Percentiles rank a stretch among this genome's conserved stretches.
Conservation (phyloP, 495 filamentous ascomycete species). For the Cercophora sp. region DNA sequence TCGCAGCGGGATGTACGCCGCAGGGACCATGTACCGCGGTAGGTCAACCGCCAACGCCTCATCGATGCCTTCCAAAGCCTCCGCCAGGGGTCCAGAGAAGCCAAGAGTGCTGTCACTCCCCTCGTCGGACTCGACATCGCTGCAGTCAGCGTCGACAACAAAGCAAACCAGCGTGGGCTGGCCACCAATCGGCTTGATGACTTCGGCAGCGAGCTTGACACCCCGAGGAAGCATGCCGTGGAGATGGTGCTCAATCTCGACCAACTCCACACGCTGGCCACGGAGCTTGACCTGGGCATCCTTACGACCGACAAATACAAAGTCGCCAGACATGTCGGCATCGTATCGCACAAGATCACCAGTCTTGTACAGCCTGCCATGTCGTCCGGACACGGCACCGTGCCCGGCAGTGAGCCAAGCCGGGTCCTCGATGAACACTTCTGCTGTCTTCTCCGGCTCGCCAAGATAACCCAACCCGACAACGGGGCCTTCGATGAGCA, state of each 20-base stretch:
- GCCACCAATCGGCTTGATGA: conserved; percentile 38
- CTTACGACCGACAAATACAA: conserved; percentile 58
- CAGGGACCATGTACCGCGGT: conserved; percentile 58
- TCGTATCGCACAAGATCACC: conserved; percentile 53
- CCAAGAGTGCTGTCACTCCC: neutral
- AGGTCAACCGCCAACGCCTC: conserved; percentile 35
- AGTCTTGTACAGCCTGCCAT: conserved; percentile 62
- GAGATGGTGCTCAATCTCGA: conserved; percentile 61
- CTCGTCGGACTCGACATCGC: conserved; percentile 17
- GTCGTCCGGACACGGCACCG: conserved; percentile 14
- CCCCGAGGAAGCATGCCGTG: conserved; percentile 32
- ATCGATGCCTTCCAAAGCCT: conserved; percentile 27
- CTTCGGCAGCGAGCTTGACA: conserved; percentile 37
- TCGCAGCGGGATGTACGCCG: conserved; percentile 55
- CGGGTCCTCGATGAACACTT: conserved; percentile 48
- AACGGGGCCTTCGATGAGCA: conserved; percentile 58
- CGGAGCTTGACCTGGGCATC: conserved; percentile 65
- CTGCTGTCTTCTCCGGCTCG: conserved; percentile 39
- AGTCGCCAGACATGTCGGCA: conserved; percentile 46
- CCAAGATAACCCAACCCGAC: conserved; percentile 50
- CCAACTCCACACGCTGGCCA: conserved; percentile 63
- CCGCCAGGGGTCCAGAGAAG: conserved; percentile 25
- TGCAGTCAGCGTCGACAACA: conserved; percentile 29
- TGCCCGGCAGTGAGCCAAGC: conserved; percentile 46
- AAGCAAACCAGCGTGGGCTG: conserved; percentile 42